Evolutionary conservation across 2,329 filamentous ascomycete genomes (phyloP), one percentile per base, ranked within the genome.

Genomic region (Colletotrichum agaves): DNA sequence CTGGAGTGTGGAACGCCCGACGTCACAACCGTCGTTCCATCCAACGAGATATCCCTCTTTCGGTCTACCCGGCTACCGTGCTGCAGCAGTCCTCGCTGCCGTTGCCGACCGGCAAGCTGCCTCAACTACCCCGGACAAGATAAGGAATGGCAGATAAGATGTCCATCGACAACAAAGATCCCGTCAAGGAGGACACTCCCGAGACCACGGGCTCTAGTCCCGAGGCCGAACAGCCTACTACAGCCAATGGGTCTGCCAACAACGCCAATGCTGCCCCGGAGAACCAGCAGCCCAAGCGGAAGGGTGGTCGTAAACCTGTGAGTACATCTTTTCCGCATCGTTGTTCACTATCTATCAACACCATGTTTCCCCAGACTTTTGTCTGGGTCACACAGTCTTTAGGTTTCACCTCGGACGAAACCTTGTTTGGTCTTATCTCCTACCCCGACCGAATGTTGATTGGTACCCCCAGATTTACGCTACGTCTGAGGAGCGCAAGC

Each of bases 291-390:
- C 94, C 94, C 77, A 99, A 99, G 86, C 90, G 96, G 77, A 99
- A 99, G 85, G 96, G 96, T 76, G 96, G 96, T 70, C 91, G 96
- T 77, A 99, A 98, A 84, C 96, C 96, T 77, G 96, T 98, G 90
- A 80, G 87, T 97, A 89, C 71, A 81, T 80, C 46, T 44, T 47
- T 57, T 63, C 27, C 37, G 46, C 60, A 46, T 35, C 71, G 60
- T 72, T 17, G 10, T 12, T 53, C 37, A 49, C 23, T 43, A n/a
- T 33, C 39, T n/a, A 19, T 46, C 64, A 64, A 67, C 53, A 67
- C 61, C 53, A 64, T 13, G 35, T 23, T 67, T 55, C 62, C 61
- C 62, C 61, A 47, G 50, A 44, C 50, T 56, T 44, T 37, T 27
- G 63, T 62, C 59, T 43, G 62, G 65, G 60, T 65, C 47, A 66